Evolutionary conservation across 2,329 filamentous ascomycete species (phyloP), one percentile per base, ranked within the genome.

Genomic region (Penicillium sp.): DNA sequence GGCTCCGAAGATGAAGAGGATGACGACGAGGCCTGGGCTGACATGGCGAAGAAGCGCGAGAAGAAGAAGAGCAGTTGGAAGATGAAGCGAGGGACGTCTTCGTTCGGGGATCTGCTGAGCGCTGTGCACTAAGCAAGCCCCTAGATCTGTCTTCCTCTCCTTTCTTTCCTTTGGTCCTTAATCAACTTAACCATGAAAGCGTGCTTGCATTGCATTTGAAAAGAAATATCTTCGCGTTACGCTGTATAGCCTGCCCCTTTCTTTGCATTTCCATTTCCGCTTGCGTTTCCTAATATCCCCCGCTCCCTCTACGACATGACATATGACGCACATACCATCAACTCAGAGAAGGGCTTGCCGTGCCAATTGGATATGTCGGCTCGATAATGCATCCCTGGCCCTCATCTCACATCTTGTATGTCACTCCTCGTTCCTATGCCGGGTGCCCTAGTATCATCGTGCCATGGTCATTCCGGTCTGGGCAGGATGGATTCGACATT

Each of bases 21-120:
- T 54, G 79, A 81, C 27, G 79, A 80, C 19, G 73, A 78, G 66
- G 79, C 73, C 7, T 81, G 79, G 79, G 75, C 78, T n/a, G 76
- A 81, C 57, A 79, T 81, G 79, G 77, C 76, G 71, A 77, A 77
- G 68, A 78, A 75, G 60, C 75, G 78, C 52, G 78, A 81, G 55
- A 79, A 78, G 65, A 81, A 80, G 68, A 79, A 78, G 69, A 78
- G 67, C 62, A 73, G 67, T 57, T 80, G 79, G 78, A 78, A 77
- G 51, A 60, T 77, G 57, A 78, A 78, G 61, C 78, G 75, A 59
- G 72, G 68, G 35, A 70, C 67, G 3, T 68, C 70, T 4, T 65
- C 65, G 19, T 66, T 77, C 50, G 72, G 73, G 10, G 74, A 77
- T 60, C 60, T 78, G 27, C 58, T 77, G 50, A 73, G 73, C 51